Conservation (phyloP, 1,139 yeast species). For the Ogataea hybrid region DNA sequence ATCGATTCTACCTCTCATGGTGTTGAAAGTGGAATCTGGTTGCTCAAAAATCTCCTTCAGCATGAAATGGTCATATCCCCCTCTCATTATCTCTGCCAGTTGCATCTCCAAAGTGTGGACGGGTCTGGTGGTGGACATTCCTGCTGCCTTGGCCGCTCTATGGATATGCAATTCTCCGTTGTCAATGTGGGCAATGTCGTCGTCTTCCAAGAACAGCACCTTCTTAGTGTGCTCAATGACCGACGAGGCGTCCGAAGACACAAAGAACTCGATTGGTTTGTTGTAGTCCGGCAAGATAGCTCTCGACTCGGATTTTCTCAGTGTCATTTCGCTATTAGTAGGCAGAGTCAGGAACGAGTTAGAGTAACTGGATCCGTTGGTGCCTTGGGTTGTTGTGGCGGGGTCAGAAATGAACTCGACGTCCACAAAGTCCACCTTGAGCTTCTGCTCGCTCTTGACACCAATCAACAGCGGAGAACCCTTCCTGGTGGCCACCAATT, state of each 20-base stretch:
- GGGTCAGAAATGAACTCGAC: slow-evolving; percentile 84
- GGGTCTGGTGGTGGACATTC: slow-evolving; percentile 89
- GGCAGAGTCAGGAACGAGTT: slow-evolving; percentile 18
- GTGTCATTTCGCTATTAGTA: slow-evolving; percentile 17
- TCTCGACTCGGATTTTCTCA: slow-evolving; percentile 33
- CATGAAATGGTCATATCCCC: slow-evolving; percentile 95
- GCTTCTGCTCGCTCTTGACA: slow-evolving; percentile 90
- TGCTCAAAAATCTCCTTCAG: slow-evolving; percentile 98
- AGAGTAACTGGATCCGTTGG: slow-evolving; percentile 15
- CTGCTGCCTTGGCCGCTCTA: slow-evolving; percentile 88
- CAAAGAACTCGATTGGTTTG: slow-evolving; percentile 86
- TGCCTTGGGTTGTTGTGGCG: slow-evolving; percentile 11
- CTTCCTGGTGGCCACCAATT: slow-evolving; percentile 94
- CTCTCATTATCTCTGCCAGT: slow-evolving; percentile 97
- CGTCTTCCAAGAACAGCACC: slow-evolving; percentile 94
- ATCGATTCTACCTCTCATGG: slow-evolving; percentile 99
- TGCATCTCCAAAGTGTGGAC: slow-evolving; percentile 97
- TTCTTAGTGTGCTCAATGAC: slow-evolving; percentile 96
- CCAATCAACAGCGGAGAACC: slow-evolving; percentile 98
- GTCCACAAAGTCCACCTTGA: slow-evolving; percentile 97
- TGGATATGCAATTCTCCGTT: slow-evolving; percentile 99
- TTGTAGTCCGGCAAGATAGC: slow-evolving; percentile 33
- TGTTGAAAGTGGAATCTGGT: slow-evolving; percentile 96
- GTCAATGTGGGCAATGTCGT: slow-evolving; percentile 96
- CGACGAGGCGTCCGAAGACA: slow-evolving; percentile 98